Evolutionary conservation across 768 basidiomycete species (phyloP).

Genomic region (Dentipellis sp.): DNA sequence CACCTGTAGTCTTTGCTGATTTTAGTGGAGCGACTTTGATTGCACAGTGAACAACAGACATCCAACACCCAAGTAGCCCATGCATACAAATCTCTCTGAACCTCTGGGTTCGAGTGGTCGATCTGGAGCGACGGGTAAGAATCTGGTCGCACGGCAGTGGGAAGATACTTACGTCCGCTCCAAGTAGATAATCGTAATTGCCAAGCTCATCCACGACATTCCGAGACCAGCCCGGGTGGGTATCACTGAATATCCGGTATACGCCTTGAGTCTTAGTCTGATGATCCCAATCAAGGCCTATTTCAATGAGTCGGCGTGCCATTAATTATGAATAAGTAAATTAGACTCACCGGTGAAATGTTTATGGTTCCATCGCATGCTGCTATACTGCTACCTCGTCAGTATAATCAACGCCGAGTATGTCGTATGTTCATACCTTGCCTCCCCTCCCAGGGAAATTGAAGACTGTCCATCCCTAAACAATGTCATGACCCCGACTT

Average conservation of each 20-base stretch:
- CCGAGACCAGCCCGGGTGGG: conserved; percentile 73
- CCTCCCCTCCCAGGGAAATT: conserved; percentile 70
- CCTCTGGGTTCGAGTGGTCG: conserved; percentile 76
- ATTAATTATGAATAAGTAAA: not conserved
- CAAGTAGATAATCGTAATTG: conserved; percentile 81
- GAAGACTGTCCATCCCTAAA: conserved; percentile 79
- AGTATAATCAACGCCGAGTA: not conserved
- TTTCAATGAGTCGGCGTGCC: not conserved
- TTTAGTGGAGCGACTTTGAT: not conserved
- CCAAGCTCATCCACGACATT: conserved; percentile 79
- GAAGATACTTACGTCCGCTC: conserved; percentile 42
- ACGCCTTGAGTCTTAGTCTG: conserved; percentile 51
- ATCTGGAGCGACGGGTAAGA: conserved; percentile 37
- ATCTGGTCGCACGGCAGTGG: not conserved
- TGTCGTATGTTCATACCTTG: conserved; percentile 35
- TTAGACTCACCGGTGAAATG: conserved; percentile 61
- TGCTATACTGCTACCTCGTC: conserved; percentile 47
- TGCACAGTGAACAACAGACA: conserved; percentile 18
- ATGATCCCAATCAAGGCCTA: conserved; percentile 83
- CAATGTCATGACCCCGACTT: conserved; percentile 1
- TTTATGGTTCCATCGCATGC: conserved; percentile 61
- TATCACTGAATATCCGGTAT: conserved; percentile 59
- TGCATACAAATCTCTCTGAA: conserved; percentile 58
- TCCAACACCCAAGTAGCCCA: conserved; percentile 80
- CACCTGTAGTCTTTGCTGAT: conserved; percentile 48